phyloP scores from a whole-genome alignment of 1,284 basidiomycete genomes.

The Afroboletus lepidellus region DNA sequence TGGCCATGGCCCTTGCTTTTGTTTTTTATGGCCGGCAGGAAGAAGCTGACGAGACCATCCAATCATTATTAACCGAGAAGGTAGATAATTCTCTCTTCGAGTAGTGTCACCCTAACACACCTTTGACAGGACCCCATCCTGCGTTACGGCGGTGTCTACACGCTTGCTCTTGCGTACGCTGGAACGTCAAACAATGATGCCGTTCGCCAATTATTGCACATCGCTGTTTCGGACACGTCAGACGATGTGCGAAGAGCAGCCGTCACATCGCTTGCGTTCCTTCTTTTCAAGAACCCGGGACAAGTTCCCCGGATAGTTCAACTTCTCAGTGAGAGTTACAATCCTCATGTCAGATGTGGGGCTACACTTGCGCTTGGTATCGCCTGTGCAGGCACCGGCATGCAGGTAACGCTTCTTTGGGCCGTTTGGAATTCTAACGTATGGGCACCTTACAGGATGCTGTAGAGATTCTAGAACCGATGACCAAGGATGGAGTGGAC shows the following conservation, averaged over 20 bases:
- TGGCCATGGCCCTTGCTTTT: slow-evolving; percentile 89
- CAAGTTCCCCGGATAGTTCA: slow-evolving; percentile 96
- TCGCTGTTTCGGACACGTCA: slow-evolving; percentile 95
- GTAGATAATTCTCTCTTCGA: slow-evolving; percentile 40
- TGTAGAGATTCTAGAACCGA: slow-evolving; percentile 90
- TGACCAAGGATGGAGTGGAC: slow-evolving; percentile 95
- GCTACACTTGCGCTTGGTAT: slow-evolving; percentile 94
- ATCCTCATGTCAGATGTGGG: slow-evolving; percentile 96
- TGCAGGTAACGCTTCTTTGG: slow-evolving; percentile 54
- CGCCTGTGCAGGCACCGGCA: slow-evolving; percentile 94
- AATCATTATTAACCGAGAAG: slow-evolving; percentile 80
- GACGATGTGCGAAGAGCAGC: slow-evolving; percentile 95
- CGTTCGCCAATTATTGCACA: slow-evolving; percentile 85
- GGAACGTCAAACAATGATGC: slow-evolving; percentile 93
- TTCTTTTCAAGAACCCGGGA: slow-evolving; percentile 92
- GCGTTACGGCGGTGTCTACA: slow-evolving; percentile 95
- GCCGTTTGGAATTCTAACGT: not conserved
- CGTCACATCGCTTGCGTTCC: slow-evolving; percentile 90
- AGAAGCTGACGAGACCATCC: slow-evolving; percentile 79
- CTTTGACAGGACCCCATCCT: slow-evolving; percentile 82
- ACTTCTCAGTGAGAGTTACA: slow-evolving; percentile 94
- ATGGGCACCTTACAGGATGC: slow-evolving; percentile 60
- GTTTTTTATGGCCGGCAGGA: slow-evolving; percentile 90
- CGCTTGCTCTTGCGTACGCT: slow-evolving; percentile 90
- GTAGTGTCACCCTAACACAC: slow-evolving; percentile 3